Evolutionary conservation across 176 grass and related monocot species (phyloP).

Genomic region (Typha latifolia): DNA sequence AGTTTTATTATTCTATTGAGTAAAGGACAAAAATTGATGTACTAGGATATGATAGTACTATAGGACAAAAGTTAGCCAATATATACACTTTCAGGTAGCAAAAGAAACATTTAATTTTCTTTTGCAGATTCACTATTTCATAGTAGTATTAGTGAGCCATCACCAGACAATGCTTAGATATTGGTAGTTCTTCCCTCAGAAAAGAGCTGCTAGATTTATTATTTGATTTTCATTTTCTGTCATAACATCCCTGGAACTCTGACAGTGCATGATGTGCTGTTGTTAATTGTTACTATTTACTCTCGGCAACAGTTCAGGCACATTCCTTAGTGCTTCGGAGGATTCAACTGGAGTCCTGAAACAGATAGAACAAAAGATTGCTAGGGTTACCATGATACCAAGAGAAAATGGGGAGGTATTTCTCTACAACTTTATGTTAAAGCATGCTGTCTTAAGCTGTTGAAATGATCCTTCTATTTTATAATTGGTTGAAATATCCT

Average conservation of each 20-base stretch:
- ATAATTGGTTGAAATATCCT: neutral
- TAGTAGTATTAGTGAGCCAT: no score
- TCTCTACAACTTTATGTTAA: constrained; percentile 1
- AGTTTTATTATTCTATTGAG: neutral
- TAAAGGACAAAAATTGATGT: neutral
- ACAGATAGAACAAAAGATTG: constrained; percentile 81
- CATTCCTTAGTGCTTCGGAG: constrained; percentile 79
- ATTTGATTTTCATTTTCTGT: constrained; percentile 5
- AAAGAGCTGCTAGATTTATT: neutral
- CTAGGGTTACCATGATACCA: constrained; percentile 84
- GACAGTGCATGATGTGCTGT: neutral
- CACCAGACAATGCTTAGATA: no score
- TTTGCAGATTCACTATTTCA: no score
- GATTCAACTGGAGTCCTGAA: constrained; percentile 64
- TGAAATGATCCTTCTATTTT: neutral
- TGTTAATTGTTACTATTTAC: constrained; percentile 1
- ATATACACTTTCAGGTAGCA: no score
- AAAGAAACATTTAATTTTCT: no score
- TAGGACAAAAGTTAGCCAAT: no score
- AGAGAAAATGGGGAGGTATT: constrained; percentile 78
- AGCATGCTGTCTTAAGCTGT: constrained; percentile 2
- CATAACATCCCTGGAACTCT: neutral
- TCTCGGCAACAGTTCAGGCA: constrained; percentile 62
- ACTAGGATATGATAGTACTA: neutral
- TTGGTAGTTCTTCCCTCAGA: neutral